phyloP scores from a whole-genome alignment of 106 monocot genomes.

The Vanilla planifolia region DNA sequence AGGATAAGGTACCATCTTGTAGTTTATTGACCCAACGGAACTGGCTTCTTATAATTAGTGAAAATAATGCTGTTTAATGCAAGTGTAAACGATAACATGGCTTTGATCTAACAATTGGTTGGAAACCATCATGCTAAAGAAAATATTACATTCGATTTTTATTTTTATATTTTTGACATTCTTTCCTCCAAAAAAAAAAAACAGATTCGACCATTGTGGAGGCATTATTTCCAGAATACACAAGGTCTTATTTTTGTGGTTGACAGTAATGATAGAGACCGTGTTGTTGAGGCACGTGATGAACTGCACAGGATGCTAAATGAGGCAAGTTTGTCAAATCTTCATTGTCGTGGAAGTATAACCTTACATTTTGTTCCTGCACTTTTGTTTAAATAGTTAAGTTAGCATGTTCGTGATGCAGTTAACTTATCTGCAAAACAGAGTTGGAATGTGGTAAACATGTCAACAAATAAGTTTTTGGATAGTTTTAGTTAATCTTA shows the following conservation, averaged over 20 bases:
- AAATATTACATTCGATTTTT: no score
- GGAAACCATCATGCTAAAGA: background rate
- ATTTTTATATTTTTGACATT: no score
- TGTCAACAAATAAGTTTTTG: no score
- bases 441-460: no score
- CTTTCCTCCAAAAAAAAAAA: background rate
- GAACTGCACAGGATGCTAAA: slow-evolving; percentile 27
- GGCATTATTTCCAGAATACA: slow-evolving; percentile 29
- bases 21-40: no score
- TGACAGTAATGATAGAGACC: slow-evolving; percentile 26
- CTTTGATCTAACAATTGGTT: background rate
- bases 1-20: slow-evolving; percentile 15
- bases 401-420: no score
- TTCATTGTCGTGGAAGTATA: background rate
- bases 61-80: no score
- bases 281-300: slow-evolving; percentile 19
- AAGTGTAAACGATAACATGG: no score
- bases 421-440: no score
- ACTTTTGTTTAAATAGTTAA: background rate
- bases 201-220: slow-evolving; percentile 26
- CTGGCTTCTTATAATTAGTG: no score
- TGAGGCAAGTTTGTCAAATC: slow-evolving; percentile 5
- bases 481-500: no score
- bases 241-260: slow-evolving; percentile 25
- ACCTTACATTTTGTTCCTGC: background rate